These are phyloP conservation scores for Hagleromyces aurorensis DNA, from an alignment of 805 yeast species.

Conservation along the genomic window DNA sequence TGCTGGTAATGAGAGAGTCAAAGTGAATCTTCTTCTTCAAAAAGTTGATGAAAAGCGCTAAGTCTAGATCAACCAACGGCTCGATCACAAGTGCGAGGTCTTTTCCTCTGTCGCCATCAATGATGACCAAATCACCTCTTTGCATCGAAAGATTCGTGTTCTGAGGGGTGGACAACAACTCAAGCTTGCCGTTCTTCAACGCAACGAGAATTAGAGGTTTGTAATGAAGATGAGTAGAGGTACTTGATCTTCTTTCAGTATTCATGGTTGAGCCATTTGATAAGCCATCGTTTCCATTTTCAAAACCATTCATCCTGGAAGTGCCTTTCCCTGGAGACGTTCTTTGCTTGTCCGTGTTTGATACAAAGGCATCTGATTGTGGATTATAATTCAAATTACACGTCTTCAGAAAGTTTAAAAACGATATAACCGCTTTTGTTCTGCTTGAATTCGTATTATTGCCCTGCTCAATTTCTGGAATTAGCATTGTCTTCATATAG, in stretches of 20 bases:
- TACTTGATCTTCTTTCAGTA: slow-evolving; percentile 12
- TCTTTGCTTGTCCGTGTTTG: slow-evolving; percentile 22
- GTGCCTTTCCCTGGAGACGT: slow-evolving; percentile 4
- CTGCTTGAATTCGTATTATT: slow-evolving; percentile 12
- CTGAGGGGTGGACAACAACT: slow-evolving; percentile 58
- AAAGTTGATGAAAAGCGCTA: slow-evolving; percentile 66
- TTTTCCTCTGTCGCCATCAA: slow-evolving; percentile 80
- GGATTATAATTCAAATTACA: slow-evolving; percentile 39
- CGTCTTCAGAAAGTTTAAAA: slow-evolving; percentile 35
- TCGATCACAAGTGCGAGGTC: slow-evolving; percentile 68
- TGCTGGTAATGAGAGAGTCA: slow-evolving; percentile 29
- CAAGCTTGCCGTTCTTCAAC: slow-evolving; percentile 59
- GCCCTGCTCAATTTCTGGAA: slow-evolving; percentile 8
- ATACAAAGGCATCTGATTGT: slow-evolving; percentile 30
- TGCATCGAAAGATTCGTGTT: slow-evolving; percentile 52
- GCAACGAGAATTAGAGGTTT: slow-evolving; percentile 40
- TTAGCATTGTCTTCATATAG: slow-evolving; percentile 26
- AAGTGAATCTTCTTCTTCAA: slow-evolving; percentile 63
- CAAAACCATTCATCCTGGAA: slow-evolving; percentile 6
- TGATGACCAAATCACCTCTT: slow-evolving; percentile 60
- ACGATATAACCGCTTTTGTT: slow-evolving; percentile 14
- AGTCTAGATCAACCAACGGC: slow-evolving; percentile 51
- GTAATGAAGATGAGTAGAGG: slow-evolving; percentile 27
- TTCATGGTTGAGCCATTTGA: slow-evolving; percentile 1
- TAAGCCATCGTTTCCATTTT: slow-evolving; percentile 6